These are phyloP conservation scores for Tolypocladium ovalisporum DNA, from an alignment of 2,329 filamentous ascomycete genomes.

Conservation along the genomic window DNA sequence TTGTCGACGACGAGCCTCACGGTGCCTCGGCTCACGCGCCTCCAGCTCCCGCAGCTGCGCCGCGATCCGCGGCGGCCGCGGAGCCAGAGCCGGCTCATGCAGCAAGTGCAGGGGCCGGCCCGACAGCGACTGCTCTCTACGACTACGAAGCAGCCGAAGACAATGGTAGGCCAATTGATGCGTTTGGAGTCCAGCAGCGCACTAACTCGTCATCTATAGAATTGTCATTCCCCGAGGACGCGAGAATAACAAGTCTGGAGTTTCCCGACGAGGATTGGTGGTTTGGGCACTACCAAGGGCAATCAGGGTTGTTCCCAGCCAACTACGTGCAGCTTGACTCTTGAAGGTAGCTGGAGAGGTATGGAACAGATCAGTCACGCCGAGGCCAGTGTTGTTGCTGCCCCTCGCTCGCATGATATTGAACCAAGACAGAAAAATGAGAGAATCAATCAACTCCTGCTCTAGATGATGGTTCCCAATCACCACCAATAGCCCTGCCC, in stretches of 20 bases:
- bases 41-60: constrained; percentile 18
- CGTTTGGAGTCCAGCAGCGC: not conserved
- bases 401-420: constrained; percentile 1
- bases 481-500: not conserved
- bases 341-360: constrained; percentile 6
- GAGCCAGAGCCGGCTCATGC: constrained; percentile 18
- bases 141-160: constrained; percentile 97
- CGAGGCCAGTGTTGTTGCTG: not conserved
- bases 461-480: not conserved
- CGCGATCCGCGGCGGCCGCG: constrained; percentile 21
- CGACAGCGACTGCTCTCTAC: constrained; percentile 76
- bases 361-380: not conserved
- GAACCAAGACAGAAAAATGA: not conserved
- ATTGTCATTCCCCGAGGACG: constrained; percentile 79
- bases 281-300: constrained; percentile 76
- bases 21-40: constrained; percentile 20
- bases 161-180: constrained; percentile 46
- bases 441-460: not conserved
- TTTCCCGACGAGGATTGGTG: constrained; percentile 99
- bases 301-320: constrained; percentile 72
- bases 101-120: constrained; percentile 33
- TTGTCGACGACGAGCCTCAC: constrained; percentile 51
- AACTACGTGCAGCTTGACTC: constrained; percentile 55
- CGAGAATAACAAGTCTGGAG: constrained; percentile 71
- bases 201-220: constrained; percentile 24